These are phyloP conservation scores for Metschnikowia similis DNA, from an alignment of 805 yeast species.

Conservation along the genomic window DNA sequence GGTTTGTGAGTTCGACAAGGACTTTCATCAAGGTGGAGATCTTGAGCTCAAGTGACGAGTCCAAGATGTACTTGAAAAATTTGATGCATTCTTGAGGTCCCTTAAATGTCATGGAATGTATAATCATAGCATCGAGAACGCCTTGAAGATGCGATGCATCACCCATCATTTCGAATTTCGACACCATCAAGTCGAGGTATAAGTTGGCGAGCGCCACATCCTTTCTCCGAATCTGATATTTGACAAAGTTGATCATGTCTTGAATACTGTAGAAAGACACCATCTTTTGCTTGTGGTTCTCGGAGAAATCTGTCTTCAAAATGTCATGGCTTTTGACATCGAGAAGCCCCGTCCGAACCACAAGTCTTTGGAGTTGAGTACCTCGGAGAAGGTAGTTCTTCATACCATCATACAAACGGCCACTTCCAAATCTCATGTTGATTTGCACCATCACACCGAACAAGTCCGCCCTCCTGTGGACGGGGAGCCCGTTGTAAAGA, in stretches of 20 bases:
- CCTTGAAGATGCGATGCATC: conserved; percentile 16
- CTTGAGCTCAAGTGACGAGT: conserved; percentile 22
- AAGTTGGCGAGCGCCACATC: conserved; percentile 32
- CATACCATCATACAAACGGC: conserved; percentile 13
- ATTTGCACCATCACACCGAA: conserved; percentile 29
- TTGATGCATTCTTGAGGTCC: conserved; percentile 30
- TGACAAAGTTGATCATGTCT: conserved; percentile 23
- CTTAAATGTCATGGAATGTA: conserved; percentile 35
- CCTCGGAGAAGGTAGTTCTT: conserved; percentile 26
- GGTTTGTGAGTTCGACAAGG: conserved; percentile 27
- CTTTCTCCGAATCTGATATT: conserved; percentile 19
- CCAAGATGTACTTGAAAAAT: conserved; percentile 30
- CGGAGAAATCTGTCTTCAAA: conserved; percentile 15
- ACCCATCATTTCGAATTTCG: conserved; percentile 28
- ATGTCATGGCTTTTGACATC: conserved; percentile 37
- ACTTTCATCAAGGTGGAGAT: conserved; percentile 24
- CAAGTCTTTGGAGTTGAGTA: conserved; percentile 27
- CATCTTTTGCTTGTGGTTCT: conserved; percentile 24
- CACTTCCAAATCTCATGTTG: conserved; percentile 28
- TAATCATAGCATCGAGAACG: conserved; percentile 26
- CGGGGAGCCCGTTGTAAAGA: not conserved
- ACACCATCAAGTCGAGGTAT: conserved; percentile 32
- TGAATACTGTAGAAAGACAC: conserved; percentile 26
- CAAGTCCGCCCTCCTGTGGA: conserved; percentile 16
- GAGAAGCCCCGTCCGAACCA: conserved; percentile 34